Conservation (phyloP, 2,329 filamentous ascomycete genomes). For the Juglanconis juglandina region DNA sequence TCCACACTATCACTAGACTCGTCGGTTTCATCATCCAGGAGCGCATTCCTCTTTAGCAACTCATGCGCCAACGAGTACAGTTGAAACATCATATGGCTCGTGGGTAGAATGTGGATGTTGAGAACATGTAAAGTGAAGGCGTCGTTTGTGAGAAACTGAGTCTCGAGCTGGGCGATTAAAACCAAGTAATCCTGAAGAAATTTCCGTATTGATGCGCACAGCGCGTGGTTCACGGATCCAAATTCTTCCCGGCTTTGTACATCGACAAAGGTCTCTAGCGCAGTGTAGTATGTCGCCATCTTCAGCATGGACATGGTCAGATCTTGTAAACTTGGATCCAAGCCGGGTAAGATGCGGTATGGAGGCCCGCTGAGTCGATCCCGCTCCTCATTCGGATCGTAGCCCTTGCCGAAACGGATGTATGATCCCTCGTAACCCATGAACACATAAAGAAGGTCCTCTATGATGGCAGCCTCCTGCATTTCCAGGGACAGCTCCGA, state of each 20-base stretch:
- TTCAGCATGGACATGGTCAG: constrained; percentile 84
- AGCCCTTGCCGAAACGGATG: constrained; percentile 78
- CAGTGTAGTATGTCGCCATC: constrained; percentile 90
- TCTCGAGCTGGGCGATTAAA: constrained; percentile 88
- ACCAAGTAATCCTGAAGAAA: constrained; percentile 90
- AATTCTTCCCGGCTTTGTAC: constrained; percentile 91
- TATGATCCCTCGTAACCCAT: constrained; percentile 99
- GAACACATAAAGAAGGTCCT: constrained; percentile 89
- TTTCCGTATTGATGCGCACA: constrained; percentile 92
- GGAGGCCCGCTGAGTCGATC: constrained; percentile 78
- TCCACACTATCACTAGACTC: constrained; percentile 71
- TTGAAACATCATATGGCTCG: constrained; percentile 86
- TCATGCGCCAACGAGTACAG: constrained; percentile 85
- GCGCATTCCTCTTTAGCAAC: constrained; percentile 79
- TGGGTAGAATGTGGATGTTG: constrained; percentile 86
- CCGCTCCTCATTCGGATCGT: constrained; percentile 80
- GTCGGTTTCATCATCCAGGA: constrained; percentile 77
- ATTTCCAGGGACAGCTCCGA: constrained; percentile 70
- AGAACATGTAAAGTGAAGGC: constrained; percentile 90
- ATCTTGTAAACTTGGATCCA: constrained; percentile 89
- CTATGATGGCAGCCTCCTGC: constrained; percentile 83
- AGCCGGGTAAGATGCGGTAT: constrained; percentile 74
- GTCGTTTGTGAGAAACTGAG: constrained; percentile 83
- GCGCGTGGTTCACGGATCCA: constrained; percentile 88
- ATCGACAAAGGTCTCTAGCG: constrained; percentile 88